phyloP scores from a whole-genome alignment of 768 basidiomycete genomes.

The Phanerochaete sordida region DNA sequence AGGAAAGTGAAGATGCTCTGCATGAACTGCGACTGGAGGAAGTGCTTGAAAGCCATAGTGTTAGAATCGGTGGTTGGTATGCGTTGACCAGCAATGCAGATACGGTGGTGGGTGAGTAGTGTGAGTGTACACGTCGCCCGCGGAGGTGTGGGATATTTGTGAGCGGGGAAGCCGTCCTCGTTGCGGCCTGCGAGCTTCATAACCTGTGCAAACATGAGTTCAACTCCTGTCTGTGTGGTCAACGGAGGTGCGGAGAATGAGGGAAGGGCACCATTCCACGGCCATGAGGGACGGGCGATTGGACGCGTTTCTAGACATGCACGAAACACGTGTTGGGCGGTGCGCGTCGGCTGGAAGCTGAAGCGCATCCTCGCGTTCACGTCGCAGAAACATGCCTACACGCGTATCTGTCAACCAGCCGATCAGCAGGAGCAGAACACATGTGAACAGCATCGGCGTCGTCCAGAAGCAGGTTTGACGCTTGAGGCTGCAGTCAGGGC shows the following conservation, averaged over 20 bases:
- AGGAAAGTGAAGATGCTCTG: slow-evolving; percentile 11
- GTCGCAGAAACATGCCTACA: not conserved
- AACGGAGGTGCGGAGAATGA: not conserved
- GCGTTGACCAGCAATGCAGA: slow-evolving; percentile 5
- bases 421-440: not conserved
- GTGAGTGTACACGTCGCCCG: not conserved
- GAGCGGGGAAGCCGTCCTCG: not conserved
- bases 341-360: not conserved
- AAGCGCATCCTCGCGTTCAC: not conserved
- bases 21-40: slow-evolving; percentile 12
- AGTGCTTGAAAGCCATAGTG: slow-evolving; percentile 6
- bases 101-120: not conserved
- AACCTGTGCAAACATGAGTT: slow-evolving; percentile 8
- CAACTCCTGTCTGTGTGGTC: not conserved
- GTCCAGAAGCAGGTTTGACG: not conserved
- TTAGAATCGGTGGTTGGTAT: not conserved
- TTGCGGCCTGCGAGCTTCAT: slow-evolving; percentile 3
- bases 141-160: not conserved
- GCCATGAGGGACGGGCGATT: not conserved
- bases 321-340: not conserved
- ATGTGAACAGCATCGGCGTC: not conserved
- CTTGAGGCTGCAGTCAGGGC: not conserved
- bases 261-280: not conserved
- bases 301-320: not conserved
- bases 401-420: not conserved